phyloP scores from a whole-genome alignment of 2,329 filamentous ascomycete species.

The Fusarium guadeloupense region DNA sequence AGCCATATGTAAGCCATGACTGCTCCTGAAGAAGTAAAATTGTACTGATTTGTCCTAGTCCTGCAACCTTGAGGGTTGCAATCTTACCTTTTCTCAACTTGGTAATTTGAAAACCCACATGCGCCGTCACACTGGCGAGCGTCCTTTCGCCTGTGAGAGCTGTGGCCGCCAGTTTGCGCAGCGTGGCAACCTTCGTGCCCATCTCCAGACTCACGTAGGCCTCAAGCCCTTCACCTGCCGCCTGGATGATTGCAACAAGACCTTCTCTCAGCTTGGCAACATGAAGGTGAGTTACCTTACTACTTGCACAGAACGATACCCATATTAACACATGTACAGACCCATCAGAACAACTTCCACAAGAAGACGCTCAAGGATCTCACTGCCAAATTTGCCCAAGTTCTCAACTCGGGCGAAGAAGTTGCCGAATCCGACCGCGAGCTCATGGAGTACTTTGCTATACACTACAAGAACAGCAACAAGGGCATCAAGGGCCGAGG shows the following conservation, averaged over 20 bases:
- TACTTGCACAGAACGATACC: neutral
- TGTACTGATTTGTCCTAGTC: conserved; percentile 53
- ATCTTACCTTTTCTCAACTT: conserved; percentile 84
- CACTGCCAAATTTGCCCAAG: conserved; percentile 72
- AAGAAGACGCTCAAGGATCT: conserved; percentile 74
- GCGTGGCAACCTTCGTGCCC: conserved; percentile 83
- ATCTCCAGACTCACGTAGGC: conserved; percentile 81
- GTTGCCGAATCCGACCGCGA: conserved; percentile 75
- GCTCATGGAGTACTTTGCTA: conserved; percentile 84
- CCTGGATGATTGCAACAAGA: conserved; percentile 84
- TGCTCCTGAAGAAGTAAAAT: neutral
- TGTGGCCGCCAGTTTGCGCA: conserved; percentile 88
- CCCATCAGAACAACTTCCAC: conserved; percentile 96
- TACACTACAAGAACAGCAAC: conserved; percentile 97
- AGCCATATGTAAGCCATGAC: conserved; percentile 79
- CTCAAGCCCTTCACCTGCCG: conserved; percentile 83
- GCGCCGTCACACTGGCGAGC: conserved; percentile 86
- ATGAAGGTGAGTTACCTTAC: conserved; percentile 71
- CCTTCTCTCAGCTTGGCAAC: conserved; percentile 90
- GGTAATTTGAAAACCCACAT: conserved; percentile 95
- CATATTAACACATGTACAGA: conserved; percentile 56
- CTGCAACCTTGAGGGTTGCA: conserved; percentile 78
- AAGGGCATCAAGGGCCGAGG: conserved; percentile 97
- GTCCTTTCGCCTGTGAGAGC: conserved; percentile 80
- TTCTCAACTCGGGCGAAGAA: conserved; percentile 63